Evolutionary conservation across 108 stramenopile genomes (phyloP).

Genomic region (Conticribra weissflogii): DNA sequence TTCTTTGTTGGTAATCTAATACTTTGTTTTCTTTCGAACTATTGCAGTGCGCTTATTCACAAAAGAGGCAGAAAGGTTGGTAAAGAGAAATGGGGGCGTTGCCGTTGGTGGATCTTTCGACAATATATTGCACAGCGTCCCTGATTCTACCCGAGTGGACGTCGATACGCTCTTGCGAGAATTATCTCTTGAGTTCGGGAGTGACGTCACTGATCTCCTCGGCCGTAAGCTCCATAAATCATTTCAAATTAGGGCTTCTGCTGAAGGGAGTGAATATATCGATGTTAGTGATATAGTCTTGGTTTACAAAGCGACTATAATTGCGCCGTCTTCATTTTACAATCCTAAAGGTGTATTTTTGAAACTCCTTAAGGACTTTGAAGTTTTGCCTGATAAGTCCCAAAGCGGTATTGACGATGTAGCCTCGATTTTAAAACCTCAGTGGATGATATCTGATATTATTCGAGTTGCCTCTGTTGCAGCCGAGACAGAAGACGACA

Average conservation of each 20-base stretch:
- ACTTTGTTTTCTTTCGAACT: not conserved
- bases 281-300: conserved; percentile 29
- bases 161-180: conserved; percentile 6
- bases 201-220: conserved; percentile 14
- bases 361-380: conserved; percentile 25
- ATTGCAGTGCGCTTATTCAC: no score
- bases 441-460: conserved; percentile 9
- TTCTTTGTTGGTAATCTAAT: not conserved
- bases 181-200: conserved; percentile 16
- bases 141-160: conserved; percentile 12
- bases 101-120: conserved; percentile 18
- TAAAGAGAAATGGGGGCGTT: no score
- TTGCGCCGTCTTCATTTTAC: conserved; percentile 16
- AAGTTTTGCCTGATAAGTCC: not conserved
- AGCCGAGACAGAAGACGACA: conserved; percentile 16
- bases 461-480: conserved; percentile 28
- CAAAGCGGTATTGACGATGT: no score
- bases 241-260: conserved; percentile 1
- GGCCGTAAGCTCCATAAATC: conserved; percentile 14
- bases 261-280: not conserved
- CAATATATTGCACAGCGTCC: conserved; percentile 10
- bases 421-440: no score
- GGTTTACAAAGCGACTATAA: conserved; percentile 18
- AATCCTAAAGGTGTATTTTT: conserved; percentile 23
- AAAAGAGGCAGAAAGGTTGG: no score